A percentile compares a stretch with the other conserved stretches of the same genome.
These are phyloP conservation scores for Arthrobotrys conoides DNA, from an alignment of 2,329 filamentous ascomycete genomes.

Conservation along the genomic window DNA sequence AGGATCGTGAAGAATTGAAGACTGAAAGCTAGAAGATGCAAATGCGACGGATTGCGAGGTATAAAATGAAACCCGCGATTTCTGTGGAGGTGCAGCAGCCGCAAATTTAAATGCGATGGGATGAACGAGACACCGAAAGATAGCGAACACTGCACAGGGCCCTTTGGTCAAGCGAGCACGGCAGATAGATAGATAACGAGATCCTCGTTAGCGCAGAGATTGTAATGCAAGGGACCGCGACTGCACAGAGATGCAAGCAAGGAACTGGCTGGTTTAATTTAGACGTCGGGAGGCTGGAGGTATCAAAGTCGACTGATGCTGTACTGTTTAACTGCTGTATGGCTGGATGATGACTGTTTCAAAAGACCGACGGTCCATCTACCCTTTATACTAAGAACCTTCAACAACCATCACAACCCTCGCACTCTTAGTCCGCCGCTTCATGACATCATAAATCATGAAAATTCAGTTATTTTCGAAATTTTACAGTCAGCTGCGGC, in stretches of 20 bases:
- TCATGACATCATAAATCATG: slow-evolving; percentile 30
- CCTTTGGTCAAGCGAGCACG: slow-evolving; percentile 2
- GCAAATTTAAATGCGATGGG: neutral
- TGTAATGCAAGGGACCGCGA: slow-evolving; percentile 44
- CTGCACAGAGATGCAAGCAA: slow-evolving; percentile 27
- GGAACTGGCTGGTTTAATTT: slow-evolving; percentile 24
- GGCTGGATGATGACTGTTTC: neutral
- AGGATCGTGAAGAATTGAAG: neutral
- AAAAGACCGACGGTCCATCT: neutral
- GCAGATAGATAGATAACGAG: neutral
- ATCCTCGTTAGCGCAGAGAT: slow-evolving; percentile 1
- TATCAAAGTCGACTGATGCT: neutral
- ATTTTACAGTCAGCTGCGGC: slow-evolving; percentile 42
- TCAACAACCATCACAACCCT: neutral
- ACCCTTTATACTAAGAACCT: slow-evolving; percentile 5
- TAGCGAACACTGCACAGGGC: neutral
- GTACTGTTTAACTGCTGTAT: too few species aligned
- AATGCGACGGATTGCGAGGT: slow-evolving; percentile 18
- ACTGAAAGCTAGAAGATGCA: neutral
- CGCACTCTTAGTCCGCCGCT: neutral
- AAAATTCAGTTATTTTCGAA: slow-evolving; percentile 27
- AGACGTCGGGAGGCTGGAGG: neutral
- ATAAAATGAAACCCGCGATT: slow-evolving; percentile 3
- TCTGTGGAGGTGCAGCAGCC: neutral
- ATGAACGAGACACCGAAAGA: neutral